phyloP scores from a whole-genome alignment of 1,284 basidiomycete species.

The Singerocomus inundabilis region DNA sequence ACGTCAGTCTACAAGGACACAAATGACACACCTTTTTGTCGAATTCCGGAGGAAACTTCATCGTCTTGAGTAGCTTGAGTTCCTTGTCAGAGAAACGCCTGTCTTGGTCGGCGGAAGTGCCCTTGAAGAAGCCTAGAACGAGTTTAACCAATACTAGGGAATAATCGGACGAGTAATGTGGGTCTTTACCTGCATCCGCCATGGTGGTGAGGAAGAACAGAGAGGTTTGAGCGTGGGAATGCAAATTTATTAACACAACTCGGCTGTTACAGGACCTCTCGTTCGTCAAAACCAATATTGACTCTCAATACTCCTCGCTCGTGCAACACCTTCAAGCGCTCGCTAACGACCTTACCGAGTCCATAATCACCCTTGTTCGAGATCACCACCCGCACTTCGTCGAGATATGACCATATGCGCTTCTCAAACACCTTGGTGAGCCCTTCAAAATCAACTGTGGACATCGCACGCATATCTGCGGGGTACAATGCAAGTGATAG shows the following conservation, averaged over 20 bases:
- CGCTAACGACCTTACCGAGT: conserved; percentile 27
- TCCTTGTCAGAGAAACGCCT: conserved; percentile 96
- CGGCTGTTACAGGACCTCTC: conserved; percentile 26
- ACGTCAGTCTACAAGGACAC: background rate
- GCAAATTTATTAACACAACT: background rate
- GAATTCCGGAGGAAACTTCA: conserved; percentile 90
- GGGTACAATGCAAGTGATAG: conserved; percentile 32
- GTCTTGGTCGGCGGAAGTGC: conserved; percentile 82
- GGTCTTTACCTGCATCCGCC: conserved; percentile 56
- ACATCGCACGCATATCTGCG: conserved; percentile 32
- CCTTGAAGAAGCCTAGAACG: conserved; percentile 77
- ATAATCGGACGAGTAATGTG: background rate
- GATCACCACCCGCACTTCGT: conserved; percentile 31
- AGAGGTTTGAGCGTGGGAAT: conserved; percentile 19
- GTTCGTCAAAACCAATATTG: conserved; percentile 34
- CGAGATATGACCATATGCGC: conserved; percentile 23
- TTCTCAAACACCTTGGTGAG: conserved; percentile 26
- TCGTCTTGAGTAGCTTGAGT: conserved; percentile 78
- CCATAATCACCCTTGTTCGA: conserved; percentile 31
- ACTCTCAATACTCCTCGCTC: conserved; percentile 31
- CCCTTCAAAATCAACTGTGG: conserved; percentile 32
- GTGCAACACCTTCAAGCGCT: conserved; percentile 20
- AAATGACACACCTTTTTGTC: conserved; percentile 69
- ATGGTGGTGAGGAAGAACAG: conserved; percentile 32
- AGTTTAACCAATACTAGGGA: background rate